Base-by-base conservation (phyloP, 2,329 filamentous ascomycete species). In the Penicillium sp. region DNA sequence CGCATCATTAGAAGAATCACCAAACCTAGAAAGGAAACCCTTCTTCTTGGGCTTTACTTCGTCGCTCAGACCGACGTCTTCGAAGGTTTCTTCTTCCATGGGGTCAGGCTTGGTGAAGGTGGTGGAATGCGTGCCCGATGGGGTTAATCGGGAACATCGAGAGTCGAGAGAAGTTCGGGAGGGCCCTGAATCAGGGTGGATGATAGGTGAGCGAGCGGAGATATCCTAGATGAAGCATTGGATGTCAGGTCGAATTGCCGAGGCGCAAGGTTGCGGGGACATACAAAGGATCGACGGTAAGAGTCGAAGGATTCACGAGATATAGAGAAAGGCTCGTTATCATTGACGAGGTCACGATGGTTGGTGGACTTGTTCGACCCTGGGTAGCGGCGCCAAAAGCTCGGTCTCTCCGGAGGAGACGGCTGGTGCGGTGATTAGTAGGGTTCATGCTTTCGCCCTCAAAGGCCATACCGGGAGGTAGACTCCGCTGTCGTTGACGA, bases 261-360 rank as follows among this genome's bases (percentile, higher is more conserved):
- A 24, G n/a, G 7, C 13, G 16, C 18, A 11, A 9, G 34, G 34
- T 13, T 18, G 24, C 34, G 46, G 43, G 31, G 38, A 80, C 88
- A 64, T 83, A 96, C 93, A 78, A 97, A 97, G 60, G 92, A 97
- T 67, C 94, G 86, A 59, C 94, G 83, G 76, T 97, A 97, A 3
- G 92, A 96, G 72, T 97, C 94, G 69, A 97, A 97, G 2, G 92
- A 97, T 76, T 97, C 94, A 67, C 93, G 85, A 36, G 92, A 96
- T 71, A 97, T 97, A 59, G 89, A 91, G 72, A 97, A 97, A 13
- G 89, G 92, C 70, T 97, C 93, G 64, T 92, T 92, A 58, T 96
- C 91, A 65, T 87, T 86, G 55, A 90, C 79, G 64, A 88, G 84
- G 68, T 82, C 85, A 53, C 83, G 78, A 68, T 85, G 82, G 60